These are phyloP conservation scores for Striga asiatica DNA, from an alignment of 257 asterid genomes.

Conservation along the genomic window DNA sequence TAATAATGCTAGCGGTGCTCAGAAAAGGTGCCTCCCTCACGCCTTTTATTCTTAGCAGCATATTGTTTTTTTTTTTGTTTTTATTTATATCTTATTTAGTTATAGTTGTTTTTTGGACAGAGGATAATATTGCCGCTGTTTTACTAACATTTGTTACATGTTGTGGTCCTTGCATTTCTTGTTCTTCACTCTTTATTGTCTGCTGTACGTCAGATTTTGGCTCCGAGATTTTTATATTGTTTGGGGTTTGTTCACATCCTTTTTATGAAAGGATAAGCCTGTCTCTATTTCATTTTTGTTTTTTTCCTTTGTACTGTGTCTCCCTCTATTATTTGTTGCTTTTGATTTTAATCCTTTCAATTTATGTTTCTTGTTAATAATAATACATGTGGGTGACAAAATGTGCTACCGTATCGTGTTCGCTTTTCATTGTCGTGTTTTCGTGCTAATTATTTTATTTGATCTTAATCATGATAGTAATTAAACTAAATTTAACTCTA, in stretches of 20 bases:
- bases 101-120: conserved; percentile 13
- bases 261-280: conserved; percentile 7
- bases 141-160: conserved; percentile 15
- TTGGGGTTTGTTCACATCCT: conserved; percentile 13
- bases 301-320: neutral
- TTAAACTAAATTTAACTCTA: too few species aligned
- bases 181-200: conserved; percentile 10
- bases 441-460: too few species aligned
- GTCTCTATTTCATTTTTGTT: too few species aligned
- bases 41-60: too few species aligned
- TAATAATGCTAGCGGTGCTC: conserved; percentile 55
- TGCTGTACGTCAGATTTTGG: neutral
- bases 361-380: neutral
- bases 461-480: too few species aligned
- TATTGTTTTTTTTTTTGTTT: conserved; percentile 20
- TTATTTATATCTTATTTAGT: conserved; percentile 12
- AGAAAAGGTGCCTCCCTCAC: conserved; percentile 88
- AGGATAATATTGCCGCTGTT: conserved; percentile 31
- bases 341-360: neutral
- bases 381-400: too few species aligned
- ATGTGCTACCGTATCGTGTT: too few species aligned
- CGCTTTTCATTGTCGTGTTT: too few species aligned
- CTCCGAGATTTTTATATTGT: conserved; percentile 9
- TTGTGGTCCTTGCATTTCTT: conserved; percentile 39
- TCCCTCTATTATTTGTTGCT: conserved; percentile 4